These are phyloP conservation scores for Geranium incanum DNA, from an alignment of 441 rosid species.

Conservation along the genomic window DNA sequence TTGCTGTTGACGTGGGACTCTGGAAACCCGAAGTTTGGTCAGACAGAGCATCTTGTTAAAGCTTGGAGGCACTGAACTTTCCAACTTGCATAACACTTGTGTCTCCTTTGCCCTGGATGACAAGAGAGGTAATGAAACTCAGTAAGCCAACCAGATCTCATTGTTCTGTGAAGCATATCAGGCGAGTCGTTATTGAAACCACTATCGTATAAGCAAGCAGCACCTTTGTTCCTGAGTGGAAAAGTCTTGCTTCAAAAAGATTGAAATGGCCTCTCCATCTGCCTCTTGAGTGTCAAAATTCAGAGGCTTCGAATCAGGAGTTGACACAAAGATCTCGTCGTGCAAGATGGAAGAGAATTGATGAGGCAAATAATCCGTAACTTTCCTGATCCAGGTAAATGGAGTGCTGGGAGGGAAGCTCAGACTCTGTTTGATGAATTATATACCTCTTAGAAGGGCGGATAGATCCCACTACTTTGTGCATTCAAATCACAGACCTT, in stretches of 20 bases:
- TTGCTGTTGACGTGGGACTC: background rate
- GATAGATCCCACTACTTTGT: background rate
- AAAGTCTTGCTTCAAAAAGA: background rate
- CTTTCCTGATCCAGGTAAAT: background rate
- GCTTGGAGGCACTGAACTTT: background rate
- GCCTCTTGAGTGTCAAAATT: background rate
- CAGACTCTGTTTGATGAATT: background rate
- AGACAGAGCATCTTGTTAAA: background rate
- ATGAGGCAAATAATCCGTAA: background rate
- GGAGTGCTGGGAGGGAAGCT: background rate
- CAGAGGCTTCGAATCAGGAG: background rate
- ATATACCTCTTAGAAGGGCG: background rate
- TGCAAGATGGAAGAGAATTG: background rate
- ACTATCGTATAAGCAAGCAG: background rate
- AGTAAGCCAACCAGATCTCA: background rate
- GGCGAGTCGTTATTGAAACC: background rate
- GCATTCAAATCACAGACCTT: background rate
- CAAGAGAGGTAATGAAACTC: background rate
- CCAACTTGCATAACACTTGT: background rate
- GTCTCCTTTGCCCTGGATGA: background rate
- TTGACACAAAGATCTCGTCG: background rate
- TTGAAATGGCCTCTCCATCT: background rate
- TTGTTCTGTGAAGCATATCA: background rate
- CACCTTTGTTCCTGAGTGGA: slow-evolving; percentile 4
- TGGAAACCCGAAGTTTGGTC: background rate